Evolutionary conservation across 1,284 basidiomycete genomes (phyloP).

Genomic region (Trichosporon asahii): DNA sequence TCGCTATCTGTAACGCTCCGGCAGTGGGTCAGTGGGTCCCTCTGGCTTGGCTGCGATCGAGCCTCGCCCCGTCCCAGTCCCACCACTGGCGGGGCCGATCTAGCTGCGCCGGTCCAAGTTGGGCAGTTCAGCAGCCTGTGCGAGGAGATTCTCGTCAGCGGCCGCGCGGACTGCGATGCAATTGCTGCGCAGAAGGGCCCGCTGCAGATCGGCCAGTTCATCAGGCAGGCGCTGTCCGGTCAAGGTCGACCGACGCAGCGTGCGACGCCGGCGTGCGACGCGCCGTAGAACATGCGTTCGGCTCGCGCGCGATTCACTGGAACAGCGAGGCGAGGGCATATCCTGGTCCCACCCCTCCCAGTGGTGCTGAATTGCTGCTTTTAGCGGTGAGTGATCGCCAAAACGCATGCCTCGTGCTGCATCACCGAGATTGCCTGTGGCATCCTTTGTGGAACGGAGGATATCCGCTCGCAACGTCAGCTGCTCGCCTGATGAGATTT

Average conservation of each 20-base stretch:
- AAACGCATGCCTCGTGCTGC: neutral
- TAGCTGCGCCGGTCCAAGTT: neutral
- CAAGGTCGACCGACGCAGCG: neutral
- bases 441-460: neutral
- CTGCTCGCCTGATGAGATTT: neutral
- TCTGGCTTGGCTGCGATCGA: neutral
- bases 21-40: neutral
- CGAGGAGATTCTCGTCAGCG: neutral
- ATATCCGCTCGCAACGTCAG: neutral
- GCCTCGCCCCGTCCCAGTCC: neutral
- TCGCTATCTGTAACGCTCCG: neutral
- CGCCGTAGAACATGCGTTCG: neutral
- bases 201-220: neutral
- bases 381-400: neutral
- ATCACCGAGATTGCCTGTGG: too few species aligned
- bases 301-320: neutral
- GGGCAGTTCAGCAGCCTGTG: neutral
- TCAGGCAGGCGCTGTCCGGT: neutral
- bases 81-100: neutral
- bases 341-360: neutral
- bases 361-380: neutral
- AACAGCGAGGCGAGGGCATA: neutral
- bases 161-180: neutral
- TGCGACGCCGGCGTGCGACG: constrained; percentile 1
- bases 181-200: too few species aligned